Evolutionary conservation across 805 yeast genomes (phyloP).

Genomic region (Sugiyamaella lignohabitans): DNA sequence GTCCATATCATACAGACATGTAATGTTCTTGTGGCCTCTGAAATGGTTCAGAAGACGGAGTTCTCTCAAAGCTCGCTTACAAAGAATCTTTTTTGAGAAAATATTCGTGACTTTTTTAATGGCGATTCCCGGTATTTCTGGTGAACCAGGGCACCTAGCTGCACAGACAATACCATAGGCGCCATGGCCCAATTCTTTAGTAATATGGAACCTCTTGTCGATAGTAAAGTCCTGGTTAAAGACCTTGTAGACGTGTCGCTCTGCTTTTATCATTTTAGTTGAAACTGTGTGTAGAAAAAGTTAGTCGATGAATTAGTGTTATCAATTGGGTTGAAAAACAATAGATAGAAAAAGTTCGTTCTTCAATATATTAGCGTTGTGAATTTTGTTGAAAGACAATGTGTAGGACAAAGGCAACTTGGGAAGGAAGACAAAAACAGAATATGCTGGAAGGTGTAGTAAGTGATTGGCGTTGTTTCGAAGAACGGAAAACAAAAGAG

Average conservation of each 20-base stretch:
- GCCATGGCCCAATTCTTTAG: slow-evolving; percentile 94
- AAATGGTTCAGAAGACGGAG: slow-evolving; percentile 85
- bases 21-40: slow-evolving; percentile 93
- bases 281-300: too few species aligned
- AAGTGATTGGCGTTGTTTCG: too few species aligned
- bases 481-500: too few species aligned
- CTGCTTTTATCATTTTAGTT: slow-evolving; percentile 16
- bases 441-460: too few species aligned
- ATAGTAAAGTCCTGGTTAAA: slow-evolving; percentile 89
- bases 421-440: too few species aligned
- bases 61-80: slow-evolving; percentile 89
- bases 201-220: slow-evolving; percentile 80
- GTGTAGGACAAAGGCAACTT: too few species aligned
- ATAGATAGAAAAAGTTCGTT: too few species aligned
- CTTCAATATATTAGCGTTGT: too few species aligned
- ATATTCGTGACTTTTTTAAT: slow-evolving; percentile 94
- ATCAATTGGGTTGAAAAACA: too few species aligned
- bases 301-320: too few species aligned
- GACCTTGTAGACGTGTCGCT: slow-evolving; percentile 47
- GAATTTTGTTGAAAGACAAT: too few species aligned
- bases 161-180: slow-evolving; percentile 97
- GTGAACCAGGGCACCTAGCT: slow-evolving; percentile 69
- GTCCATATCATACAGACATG: slow-evolving; percentile 91
- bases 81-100: slow-evolving; percentile 80
- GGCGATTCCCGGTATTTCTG: slow-evolving; percentile 81